A percentile compares a stretch with the other conserved stretches of the same genome.
Conservation (phyloP, 805 yeast species). For the Candida easanensis region DNA sequence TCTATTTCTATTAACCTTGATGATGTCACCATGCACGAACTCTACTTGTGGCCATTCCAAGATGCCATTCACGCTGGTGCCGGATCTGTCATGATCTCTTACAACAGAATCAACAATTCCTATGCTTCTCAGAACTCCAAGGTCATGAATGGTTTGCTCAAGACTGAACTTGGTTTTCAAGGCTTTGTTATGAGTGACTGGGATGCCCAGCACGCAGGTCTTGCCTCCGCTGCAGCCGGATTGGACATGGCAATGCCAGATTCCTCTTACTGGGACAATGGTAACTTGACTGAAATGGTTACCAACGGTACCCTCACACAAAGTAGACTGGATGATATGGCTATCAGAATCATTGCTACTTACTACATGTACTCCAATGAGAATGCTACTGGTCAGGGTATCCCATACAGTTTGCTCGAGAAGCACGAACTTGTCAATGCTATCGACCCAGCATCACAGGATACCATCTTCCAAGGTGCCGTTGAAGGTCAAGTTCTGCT, state of each 20-base stretch:
- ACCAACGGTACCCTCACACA: conserved; percentile 6
- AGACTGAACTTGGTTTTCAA: conserved; percentile 9
- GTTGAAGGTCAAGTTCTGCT: conserved; percentile 11
- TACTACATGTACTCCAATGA: conserved; percentile 8
- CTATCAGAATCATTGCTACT: conserved; percentile 7
- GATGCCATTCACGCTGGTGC: conserved; percentile 9
- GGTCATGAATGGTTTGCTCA: conserved; percentile 6
- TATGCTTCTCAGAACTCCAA: conserved; percentile 11
- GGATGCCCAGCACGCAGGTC: conserved; percentile 9
- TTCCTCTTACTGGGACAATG: conserved; percentile 7
- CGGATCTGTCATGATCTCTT: conserved; percentile 9
- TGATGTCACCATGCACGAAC: conserved; percentile 9
- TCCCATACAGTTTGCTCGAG: conserved; percentile 2
- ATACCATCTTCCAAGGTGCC: conserved; percentile 9
- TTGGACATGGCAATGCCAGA: conserved; percentile 10
- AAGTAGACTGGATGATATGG: conserved; percentile 11
- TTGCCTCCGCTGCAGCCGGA: conserved; percentile 4
- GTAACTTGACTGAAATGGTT: conserved; percentile 3
- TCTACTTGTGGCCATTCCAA: conserved; percentile 12
- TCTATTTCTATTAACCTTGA: conserved; percentile 5
- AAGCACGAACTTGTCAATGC: conserved; percentile 7
- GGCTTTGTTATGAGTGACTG: conserved; percentile 10
- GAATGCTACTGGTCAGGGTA: conserved; percentile 9
- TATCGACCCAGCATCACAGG: conserved; percentile 7
- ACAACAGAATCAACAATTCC: conserved; percentile 11